These are phyloP conservation scores for Tetrapisispora namnaoensis DNA, from an alignment of 805 yeast genomes.

Conservation along the genomic window DNA sequence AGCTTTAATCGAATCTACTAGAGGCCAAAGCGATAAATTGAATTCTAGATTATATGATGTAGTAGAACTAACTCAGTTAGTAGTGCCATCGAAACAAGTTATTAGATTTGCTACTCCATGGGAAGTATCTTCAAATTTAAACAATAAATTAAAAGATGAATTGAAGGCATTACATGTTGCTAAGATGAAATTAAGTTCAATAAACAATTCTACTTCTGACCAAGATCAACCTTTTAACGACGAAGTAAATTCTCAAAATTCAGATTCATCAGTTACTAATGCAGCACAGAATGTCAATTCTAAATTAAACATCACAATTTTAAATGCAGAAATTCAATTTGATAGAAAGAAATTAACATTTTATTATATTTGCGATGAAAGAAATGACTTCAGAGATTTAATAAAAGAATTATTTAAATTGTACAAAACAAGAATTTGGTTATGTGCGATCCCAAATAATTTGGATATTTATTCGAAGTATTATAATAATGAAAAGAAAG, in stretches of 20 bases:
- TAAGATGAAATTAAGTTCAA: conserved; percentile 38
- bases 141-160: conserved; percentile 60
- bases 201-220: conserved; percentile 11
- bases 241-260: background rate
- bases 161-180: conserved; percentile 62
- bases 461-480: conserved; percentile 24
- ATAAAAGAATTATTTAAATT: conserved; percentile 66
- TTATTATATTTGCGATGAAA: conserved; percentile 52
- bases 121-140: conserved; percentile 49
- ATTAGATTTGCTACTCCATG: conserved; percentile 65
- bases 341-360: conserved; percentile 70
- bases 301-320: conserved; percentile 43
- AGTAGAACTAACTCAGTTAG: conserved; percentile 39
- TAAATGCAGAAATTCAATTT: conserved; percentile 74
- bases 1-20: conserved; percentile 19
- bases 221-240: conserved; percentile 8
- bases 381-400: conserved; percentile 65
- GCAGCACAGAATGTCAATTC: conserved; percentile 7
- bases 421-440: conserved; percentile 74
- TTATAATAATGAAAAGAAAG: conserved; percentile 24
- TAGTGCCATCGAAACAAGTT: conserved; percentile 71
- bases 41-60: conserved; percentile 31
- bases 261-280: background rate
- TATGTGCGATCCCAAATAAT: conserved; percentile 54
- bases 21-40: conserved; percentile 16